A percentile compares a stretch with the other conserved stretches of the same genome.
Evolutionary conservation across 2,329 filamentous ascomycete species (phyloP).

Genomic region (Cladophialophora bantiana): DNA sequence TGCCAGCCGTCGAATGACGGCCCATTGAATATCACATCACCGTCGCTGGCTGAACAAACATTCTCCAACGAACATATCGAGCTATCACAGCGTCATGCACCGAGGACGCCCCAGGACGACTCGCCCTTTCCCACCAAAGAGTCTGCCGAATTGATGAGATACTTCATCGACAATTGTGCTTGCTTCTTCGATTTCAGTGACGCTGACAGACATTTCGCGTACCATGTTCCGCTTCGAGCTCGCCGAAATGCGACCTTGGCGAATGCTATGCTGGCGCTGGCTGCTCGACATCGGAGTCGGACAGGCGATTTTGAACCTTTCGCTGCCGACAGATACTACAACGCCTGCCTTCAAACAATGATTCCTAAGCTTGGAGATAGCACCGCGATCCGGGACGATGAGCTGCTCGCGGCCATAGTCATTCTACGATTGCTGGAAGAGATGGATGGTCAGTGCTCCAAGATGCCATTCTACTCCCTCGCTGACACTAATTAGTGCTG

Average conservation of each 20-base stretch:
- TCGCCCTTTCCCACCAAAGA: slow-evolving; percentile 8
- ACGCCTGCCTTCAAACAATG: slow-evolving; percentile 20
- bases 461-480: background rate
- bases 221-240: slow-evolving; percentile 9
- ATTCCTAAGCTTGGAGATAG: slow-evolving; percentile 22
- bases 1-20: background rate
- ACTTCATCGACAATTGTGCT: slow-evolving; percentile 23
- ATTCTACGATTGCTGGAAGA: slow-evolving; percentile 42
- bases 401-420: slow-evolving; percentile 40
- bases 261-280: slow-evolving; percentile 20
- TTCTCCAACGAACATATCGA: background rate
- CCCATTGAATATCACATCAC: background rate
- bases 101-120: background rate
- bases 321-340: slow-evolving; percentile 19
- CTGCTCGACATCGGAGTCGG: slow-evolving; percentile 18
- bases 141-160: slow-evolving; percentile 17
- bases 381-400: slow-evolving; percentile 29
- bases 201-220: slow-evolving; percentile 18
- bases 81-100: background rate
- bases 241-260: slow-evolving; percentile 10
- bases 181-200: slow-evolving; percentile 26
- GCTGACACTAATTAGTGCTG: slow-evolving; percentile 6
- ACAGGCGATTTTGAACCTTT: slow-evolving; percentile 9
- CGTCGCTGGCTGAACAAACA: background rate
- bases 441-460: slow-evolving; percentile 37